Evolutionary conservation across 108 stramenopile genomes (phyloP).

Genomic region (Conticribra weissflogii): DNA sequence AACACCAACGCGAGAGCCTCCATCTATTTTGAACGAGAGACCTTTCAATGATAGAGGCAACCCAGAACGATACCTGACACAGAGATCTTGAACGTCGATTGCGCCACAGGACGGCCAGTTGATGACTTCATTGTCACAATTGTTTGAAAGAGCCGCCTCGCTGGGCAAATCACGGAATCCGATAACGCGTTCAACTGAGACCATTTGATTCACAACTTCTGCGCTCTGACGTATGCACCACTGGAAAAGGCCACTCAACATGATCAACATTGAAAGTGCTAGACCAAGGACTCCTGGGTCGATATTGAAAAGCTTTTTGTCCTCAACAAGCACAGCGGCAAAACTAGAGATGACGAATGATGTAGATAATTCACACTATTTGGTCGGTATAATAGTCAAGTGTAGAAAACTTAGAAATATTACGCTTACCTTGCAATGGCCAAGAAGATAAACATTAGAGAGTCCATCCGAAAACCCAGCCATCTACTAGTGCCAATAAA

Average conservation of each 20-base stretch:
- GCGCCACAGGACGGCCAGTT: constrained; percentile 80
- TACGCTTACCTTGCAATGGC: no score
- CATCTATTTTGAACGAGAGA: constrained; percentile 65
- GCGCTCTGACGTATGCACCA: constrained; percentile 84
- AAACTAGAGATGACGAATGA: no score
- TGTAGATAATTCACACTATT: no score
- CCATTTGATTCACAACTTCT: constrained; percentile 94
- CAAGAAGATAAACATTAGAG: constrained; percentile 70
- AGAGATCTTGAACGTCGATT: constrained; percentile 64
- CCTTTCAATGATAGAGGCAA: constrained; percentile 77
- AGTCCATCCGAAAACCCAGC: constrained; percentile 93
- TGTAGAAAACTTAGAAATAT: no score
- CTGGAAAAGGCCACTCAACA: constrained; percentile 71
- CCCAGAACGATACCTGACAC: constrained; percentile 75
- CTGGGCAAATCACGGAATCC: constrained; percentile 70
- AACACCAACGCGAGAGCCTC: constrained; percentile 76
- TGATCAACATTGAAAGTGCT: constrained; percentile 69
- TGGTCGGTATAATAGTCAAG: no score
- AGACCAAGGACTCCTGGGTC: constrained; percentile 86
- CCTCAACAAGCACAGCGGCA: constrained; percentile 73
- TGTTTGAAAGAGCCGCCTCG: constrained; percentile 66
- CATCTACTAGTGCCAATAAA: constrained; percentile 86
- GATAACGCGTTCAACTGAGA: constrained; percentile 84
- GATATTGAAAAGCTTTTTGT: constrained; percentile 62
- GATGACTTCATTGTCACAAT: constrained; percentile 50